These are phyloP conservation scores for Insectozyma bohioensis DNA, from an alignment of 1,139 yeast genomes.

Conservation along the genomic window DNA sequence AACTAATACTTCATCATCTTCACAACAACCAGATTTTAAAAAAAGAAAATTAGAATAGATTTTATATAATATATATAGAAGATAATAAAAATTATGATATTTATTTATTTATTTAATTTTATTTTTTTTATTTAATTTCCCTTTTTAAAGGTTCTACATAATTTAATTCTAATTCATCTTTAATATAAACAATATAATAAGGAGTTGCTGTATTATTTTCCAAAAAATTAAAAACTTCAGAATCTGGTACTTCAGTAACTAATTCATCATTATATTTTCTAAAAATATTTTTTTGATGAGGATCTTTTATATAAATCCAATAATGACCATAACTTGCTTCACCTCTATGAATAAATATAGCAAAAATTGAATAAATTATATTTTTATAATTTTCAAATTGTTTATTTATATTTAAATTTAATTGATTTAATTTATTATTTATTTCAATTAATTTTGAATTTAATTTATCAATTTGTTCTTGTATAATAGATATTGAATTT, in stretches of 20 bases:
- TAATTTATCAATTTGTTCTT: conserved; percentile 29
- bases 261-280: conserved; percentile 91
- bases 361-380: conserved; percentile 80
- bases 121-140: conserved; percentile 15
- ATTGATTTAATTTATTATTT: conserved; percentile 34
- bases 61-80: not conserved
- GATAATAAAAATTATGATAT: not conserved
- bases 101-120: not conserved
- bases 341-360: conserved; percentile 92
- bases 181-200: conserved; percentile 81
- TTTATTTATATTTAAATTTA: conserved; percentile 49
- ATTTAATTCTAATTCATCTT: conserved; percentile 57
- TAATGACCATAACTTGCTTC: conserved; percentile 96
- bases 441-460: conserved; percentile 31
- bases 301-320: conserved; percentile 90
- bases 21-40: conserved; percentile 3
- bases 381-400: conserved; percentile 63
- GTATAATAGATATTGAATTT: conserved; percentile 13
- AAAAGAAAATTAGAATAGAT: conserved; percentile 11
- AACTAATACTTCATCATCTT: not conserved
- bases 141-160: conserved; percentile 70
- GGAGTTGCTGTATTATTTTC: conserved; percentile 89
- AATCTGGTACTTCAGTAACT: conserved; percentile 73
- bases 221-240: conserved; percentile 74
- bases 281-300: conserved; percentile 59